Percentiles rank a stretch among this genome's conserved stretches.
phyloP scores from a whole-genome alignment of 2,329 filamentous ascomycete genomes.

The Aspergillus jensenii region DNA sequence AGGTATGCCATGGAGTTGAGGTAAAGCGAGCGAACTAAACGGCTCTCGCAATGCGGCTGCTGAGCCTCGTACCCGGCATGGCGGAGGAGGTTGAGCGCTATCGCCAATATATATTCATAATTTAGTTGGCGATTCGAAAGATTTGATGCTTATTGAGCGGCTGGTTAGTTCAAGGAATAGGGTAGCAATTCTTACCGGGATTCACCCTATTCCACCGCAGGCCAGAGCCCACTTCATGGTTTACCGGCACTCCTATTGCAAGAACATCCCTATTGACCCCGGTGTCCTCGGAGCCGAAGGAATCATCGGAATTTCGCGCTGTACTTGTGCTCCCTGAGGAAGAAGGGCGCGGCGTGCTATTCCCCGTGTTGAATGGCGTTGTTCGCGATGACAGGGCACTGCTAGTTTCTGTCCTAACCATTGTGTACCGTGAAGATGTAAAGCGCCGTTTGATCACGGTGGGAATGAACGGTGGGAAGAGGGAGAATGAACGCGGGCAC shows the following conservation, averaged over 20 bases:
- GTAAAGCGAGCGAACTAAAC: constrained; percentile 35
- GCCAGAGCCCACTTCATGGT: constrained; percentile 33
- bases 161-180: neutral
- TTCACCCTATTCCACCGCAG: constrained; percentile 36
- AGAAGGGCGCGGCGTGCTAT: constrained; percentile 11
- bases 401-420: neutral
- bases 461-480: constrained; percentile 9
- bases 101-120: neutral
- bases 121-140: constrained; percentile 1
- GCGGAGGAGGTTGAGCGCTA: constrained; percentile 38
- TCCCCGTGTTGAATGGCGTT: neutral
- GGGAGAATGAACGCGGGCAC: constrained; percentile 3
- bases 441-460: constrained; percentile 8
- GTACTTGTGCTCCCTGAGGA: constrained; percentile 15
- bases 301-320: constrained; percentile 6
- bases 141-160: neutral
- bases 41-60: constrained; percentile 29
- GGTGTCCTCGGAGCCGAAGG: constrained; percentile 17
- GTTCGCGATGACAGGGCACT: neutral
- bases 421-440: constrained; percentile 1
- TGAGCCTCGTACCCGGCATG: constrained; percentile 38
- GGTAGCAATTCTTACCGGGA: constrained; percentile 25
- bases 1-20: constrained; percentile 40
- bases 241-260: constrained; percentile 9
- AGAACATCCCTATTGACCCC: constrained; percentile 8